Evolutionary conservation across 2,329 filamentous ascomycete species (phyloP).

Genomic region (Drechslerella coelobrocha): DNA sequence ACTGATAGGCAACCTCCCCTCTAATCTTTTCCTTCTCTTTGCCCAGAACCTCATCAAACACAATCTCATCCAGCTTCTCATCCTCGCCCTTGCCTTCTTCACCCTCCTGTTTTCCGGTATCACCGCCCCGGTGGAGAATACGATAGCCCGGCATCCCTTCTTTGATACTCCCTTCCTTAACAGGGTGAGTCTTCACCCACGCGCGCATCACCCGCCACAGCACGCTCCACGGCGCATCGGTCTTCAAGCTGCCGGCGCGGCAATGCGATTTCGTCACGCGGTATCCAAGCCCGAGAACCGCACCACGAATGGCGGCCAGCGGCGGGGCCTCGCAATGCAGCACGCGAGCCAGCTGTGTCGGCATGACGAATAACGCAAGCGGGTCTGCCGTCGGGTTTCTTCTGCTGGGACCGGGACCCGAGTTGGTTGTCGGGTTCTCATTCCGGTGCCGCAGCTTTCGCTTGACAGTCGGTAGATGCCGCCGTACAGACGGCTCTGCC

Average conservation of each 20-base stretch:
- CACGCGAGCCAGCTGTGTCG: conserved; percentile 74
- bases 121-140: conserved; percentile 60
- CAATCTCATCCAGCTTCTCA: conserved; percentile 63
- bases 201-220: conserved; percentile 94
- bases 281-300: conserved; percentile 80
- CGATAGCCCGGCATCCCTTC: conserved; percentile 73
- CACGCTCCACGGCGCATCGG: conserved; percentile 85
- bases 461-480: conserved; percentile 22
- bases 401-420: not conserved
- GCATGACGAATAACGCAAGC: conserved; percentile 78
- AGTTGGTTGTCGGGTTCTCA: conserved; percentile 5
- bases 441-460: not conserved
- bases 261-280: conserved; percentile 84
- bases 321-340: conserved; percentile 80
- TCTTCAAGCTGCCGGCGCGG: conserved; percentile 88
- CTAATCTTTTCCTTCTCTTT: conserved; percentile 71
- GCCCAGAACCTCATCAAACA: conserved; percentile 82
- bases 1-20: conserved; percentile 79
- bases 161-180: conserved; percentile 75
- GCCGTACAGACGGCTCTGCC: not conserved
- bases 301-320: conserved; percentile 80
- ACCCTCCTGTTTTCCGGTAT: too few relatives aligned
- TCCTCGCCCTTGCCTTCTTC: conserved; percentile 58
- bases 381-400: conserved; percentile 62
- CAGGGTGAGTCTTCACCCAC: conserved; percentile 80